Evolutionary conservation across 495 filamentous ascomycete species (phyloP).

Genomic region (Oleoguttula mirabilis): DNA sequence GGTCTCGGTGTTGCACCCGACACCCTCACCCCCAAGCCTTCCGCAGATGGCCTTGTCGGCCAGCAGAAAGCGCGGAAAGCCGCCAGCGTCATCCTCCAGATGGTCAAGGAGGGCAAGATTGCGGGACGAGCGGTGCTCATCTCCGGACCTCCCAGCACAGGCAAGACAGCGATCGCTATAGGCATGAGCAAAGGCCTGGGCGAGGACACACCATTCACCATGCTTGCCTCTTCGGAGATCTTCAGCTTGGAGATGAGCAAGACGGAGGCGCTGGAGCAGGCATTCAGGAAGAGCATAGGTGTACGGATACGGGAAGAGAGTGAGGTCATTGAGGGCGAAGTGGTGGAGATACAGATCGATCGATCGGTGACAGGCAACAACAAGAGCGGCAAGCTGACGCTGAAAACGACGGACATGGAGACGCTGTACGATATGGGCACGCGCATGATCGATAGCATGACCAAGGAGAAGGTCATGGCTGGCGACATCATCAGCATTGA

Average conservation of each 20-base stretch:
- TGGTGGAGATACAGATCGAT: slow-evolving; percentile 98
- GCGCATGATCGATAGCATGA: slow-evolving; percentile 99
- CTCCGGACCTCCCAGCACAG: slow-evolving; percentile 91
- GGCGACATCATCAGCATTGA: slow-evolving; percentile 97
- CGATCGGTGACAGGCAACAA: slow-evolving; percentile 82
- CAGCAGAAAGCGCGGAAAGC: slow-evolving; percentile 95
- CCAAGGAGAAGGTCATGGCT: slow-evolving; percentile 95
- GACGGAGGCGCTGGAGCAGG: slow-evolving; percentile 93
- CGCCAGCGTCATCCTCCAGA: slow-evolving; percentile 87
- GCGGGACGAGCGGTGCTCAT: slow-evolving; percentile 91
- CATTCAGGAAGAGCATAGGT: slow-evolving; percentile 93
- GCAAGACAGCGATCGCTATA: slow-evolving; percentile 98
- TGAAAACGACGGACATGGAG: slow-evolving; percentile 99
- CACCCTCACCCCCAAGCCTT: slow-evolving; percentile 69
- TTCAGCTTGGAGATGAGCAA: slow-evolving; percentile 99
- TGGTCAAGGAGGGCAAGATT: slow-evolving; percentile 98
- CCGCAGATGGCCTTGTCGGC: slow-evolving; percentile 94
- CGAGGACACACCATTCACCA: slow-evolving; percentile 88
- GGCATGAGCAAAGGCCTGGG: slow-evolving; percentile 95
- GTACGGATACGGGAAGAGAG: slow-evolving; percentile 96
- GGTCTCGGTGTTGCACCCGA: slow-evolving; percentile 89
- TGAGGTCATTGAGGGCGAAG: slow-evolving; percentile 97
- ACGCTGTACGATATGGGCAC: slow-evolving; percentile 98
- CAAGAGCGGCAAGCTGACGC: slow-evolving; percentile 88
- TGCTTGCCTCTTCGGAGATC: slow-evolving; percentile 88